phyloP scores from a whole-genome alignment of 2,329 filamentous ascomycete species.

The Sporothrix schenckii region DNA sequence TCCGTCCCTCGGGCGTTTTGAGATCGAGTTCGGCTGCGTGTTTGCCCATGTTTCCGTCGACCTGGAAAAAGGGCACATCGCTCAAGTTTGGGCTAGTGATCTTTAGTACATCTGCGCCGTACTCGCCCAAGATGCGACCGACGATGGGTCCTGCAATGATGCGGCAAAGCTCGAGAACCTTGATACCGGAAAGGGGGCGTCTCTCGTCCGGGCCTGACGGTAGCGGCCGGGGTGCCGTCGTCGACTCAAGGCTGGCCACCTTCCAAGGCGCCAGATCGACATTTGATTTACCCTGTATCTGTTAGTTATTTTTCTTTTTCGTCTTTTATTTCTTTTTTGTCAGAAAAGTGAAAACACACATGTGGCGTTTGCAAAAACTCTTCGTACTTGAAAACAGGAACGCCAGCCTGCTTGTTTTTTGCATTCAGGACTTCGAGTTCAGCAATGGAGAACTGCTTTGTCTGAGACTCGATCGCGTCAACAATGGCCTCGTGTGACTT shows the following conservation, averaged over 20 bases:
- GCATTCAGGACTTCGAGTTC: constrained; percentile 50
- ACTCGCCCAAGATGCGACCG: constrained; percentile 48
- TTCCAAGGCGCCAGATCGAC: constrained; percentile 51
- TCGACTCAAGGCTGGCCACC: constrained; percentile 50
- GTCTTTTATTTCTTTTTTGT: background rate
- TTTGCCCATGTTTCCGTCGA: constrained; percentile 53
- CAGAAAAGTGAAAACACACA: background rate
- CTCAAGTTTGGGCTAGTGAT: constrained; percentile 49
- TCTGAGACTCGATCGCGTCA: constrained; percentile 56
- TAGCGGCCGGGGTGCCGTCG: constrained; percentile 53
- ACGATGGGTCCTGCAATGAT: constrained; percentile 54
- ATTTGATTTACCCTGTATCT: constrained; percentile 43
- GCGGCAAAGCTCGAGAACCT: constrained; percentile 54
- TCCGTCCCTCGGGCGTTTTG: constrained; percentile 52
- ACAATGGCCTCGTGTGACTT: constrained; percentile 51
- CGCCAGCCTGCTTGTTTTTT: constrained; percentile 49
- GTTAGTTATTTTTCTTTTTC: background rate
- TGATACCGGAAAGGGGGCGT: constrained; percentile 50
- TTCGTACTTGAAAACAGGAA: constrained; percentile 49
- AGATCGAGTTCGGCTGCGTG: constrained; percentile 53
- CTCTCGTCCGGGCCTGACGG: constrained; percentile 38
- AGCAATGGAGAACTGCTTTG: constrained; percentile 43
- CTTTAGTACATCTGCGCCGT: constrained; percentile 53
- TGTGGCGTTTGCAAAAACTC: constrained; percentile 48
- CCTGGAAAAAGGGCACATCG: constrained; percentile 48